A percentile compares a stretch with the other conserved stretches of the same genome.
These are phyloP conservation scores for Ulota crispa DNA, from an alignment of 225 moss, liverwort and hornwort genomes.

Conservation along the genomic window DNA sequence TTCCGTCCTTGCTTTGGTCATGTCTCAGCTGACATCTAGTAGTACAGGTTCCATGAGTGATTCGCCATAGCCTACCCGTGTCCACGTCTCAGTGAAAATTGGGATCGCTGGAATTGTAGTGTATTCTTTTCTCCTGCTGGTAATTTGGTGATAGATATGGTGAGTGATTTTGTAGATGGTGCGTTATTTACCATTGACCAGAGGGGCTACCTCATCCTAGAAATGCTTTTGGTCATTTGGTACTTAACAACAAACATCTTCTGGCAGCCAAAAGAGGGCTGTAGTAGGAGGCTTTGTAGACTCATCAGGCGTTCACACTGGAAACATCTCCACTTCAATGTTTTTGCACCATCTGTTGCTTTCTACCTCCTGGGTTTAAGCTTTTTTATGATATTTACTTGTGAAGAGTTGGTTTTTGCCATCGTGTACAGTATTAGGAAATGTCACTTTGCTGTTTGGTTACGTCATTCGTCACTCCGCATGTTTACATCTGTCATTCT, in stretches of 20 bases:
- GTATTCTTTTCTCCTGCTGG: constrained; percentile 64
- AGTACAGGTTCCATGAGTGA: constrained; percentile 49
- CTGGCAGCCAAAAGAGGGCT: constrained; percentile 62
- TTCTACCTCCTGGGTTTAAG: constrained; percentile 20
- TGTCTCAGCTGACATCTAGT: constrained; percentile 44
- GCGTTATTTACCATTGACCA: constrained; percentile 41
- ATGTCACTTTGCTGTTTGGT: not conserved
- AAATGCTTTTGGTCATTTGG: constrained; percentile 47
- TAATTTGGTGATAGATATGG: constrained; percentile 55
- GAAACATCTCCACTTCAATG: constrained; percentile 54
- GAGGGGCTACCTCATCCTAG: constrained; percentile 32
- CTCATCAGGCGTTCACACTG: constrained; percentile 56
- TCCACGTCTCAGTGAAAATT: constrained; percentile 48
- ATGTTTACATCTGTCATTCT: not conserved
- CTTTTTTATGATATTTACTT: not conserved
- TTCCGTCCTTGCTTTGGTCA: constrained; percentile 42
- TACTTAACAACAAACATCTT: constrained; percentile 41
- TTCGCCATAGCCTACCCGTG: constrained; percentile 37
- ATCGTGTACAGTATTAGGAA: not conserved
- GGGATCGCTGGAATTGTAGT: constrained; percentile 60
- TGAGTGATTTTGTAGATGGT: constrained; percentile 65
- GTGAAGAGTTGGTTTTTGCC: not conserved
- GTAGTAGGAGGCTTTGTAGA: constrained; percentile 59
- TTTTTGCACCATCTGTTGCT: constrained; percentile 35
- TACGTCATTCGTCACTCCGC: too few species aligned